Evolutionary conservation across 129 eudicot genomes (phyloP), one percentile per base, ranked within the genome.

Genomic region (Saussurea involucrata): DNA sequence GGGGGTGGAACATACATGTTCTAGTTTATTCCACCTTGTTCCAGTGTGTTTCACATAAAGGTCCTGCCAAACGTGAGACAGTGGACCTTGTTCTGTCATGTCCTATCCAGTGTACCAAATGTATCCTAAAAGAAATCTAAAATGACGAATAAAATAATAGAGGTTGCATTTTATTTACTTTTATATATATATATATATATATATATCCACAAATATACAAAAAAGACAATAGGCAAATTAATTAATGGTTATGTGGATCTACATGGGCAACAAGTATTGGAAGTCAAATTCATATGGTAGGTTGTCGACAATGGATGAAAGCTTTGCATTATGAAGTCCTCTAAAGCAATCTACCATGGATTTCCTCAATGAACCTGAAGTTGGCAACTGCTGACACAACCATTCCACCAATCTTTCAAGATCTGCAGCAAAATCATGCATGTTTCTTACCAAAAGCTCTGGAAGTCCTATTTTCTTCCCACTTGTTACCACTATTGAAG

Each of bases 271-370:
- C 76, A 93, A 72, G 80, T 89, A 93, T 60, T 93, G 97, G 72
- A 88, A 93, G 78, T 93, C 98, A 74, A 87, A 90, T 15, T 93
- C 98, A 77, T 93, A 88, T 4, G 98, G 89, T 66, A 88, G 76
- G 80, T 90, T 90, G 70, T 93, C 98, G 27, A 90, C 82, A 82
- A 86, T 81, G 34, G 87, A 70, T 33, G 91, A 73, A 24, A 86
- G 72, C 75, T 84, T 93, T 67, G 85, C 89, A 44, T 71, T 83
- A 28, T 77, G 78, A 20, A 71, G 24, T 22, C 90, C 90, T 60
- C 89, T 89, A 70, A 89, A 95, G 83, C 97, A 95, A 72, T 92
- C 98, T 75, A 92, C 98, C 65, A 95, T 89, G 28, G 97, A 89
- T 89, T 91, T 95, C 77, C 98, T 89, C 24, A 95, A 32, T 15